phyloP scores from a whole-genome alignment of 305 asterid genomes.

The Fraxinus xanthoxyloides region DNA sequence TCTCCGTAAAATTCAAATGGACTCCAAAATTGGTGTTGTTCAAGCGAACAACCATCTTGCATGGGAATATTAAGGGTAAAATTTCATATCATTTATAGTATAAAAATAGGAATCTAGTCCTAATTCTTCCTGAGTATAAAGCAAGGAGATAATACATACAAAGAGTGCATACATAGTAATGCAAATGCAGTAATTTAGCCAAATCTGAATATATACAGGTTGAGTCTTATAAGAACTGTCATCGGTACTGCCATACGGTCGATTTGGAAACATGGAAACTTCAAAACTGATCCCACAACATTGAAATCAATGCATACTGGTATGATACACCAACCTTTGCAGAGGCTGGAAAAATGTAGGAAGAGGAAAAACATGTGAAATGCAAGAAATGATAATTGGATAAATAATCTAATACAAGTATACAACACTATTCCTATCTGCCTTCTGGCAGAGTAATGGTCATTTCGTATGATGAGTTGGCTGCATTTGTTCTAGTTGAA shows the following conservation, averaged over 20 bases:
- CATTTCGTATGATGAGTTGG: background rate
- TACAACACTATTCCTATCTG: background rate
- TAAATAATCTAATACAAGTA: background rate
- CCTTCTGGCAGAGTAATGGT: background rate
- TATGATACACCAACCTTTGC: background rate
- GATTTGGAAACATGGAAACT: background rate
- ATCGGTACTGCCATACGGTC: background rate
- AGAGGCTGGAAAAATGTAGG: background rate
- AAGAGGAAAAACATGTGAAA: background rate
- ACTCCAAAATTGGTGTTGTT: background rate
- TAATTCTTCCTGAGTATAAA: background rate
- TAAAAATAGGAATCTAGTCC: background rate
- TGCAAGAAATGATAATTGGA: background rate
- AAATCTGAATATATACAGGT: background rate
- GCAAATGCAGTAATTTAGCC: background rate
- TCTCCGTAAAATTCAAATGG: background rate
- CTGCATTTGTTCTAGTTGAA: background rate
- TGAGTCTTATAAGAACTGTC: background rate
- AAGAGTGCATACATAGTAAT: background rate
- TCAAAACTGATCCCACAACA: background rate
- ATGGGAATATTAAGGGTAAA: too few species aligned
- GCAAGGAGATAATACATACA: background rate
- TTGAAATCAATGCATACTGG: background rate
- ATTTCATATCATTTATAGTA: background rate
- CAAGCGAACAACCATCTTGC: background rate